Evolutionary conservation across 768 basidiomycete species (phyloP), one percentile per base, ranked within the genome.

Genomic region (Amanita thiersii): DNA sequence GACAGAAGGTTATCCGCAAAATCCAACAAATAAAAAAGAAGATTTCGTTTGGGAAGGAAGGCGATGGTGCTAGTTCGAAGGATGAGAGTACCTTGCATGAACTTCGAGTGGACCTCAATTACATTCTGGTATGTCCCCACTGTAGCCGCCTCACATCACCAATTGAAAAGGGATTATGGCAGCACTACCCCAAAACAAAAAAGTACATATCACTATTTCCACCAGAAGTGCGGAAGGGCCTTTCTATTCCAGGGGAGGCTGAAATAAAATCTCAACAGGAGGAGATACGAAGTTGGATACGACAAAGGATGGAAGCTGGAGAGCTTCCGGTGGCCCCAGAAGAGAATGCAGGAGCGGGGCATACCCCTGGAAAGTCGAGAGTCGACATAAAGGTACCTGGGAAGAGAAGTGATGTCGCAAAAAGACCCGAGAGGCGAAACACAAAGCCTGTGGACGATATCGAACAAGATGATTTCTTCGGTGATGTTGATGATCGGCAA

Each of bases 141-240:
- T 34, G 18, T 18, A 17, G 6, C 9, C 10, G 4, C 17, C 10
- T 11, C 11, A 20, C 18, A 3, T 11, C 28, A 15, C 14, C n/a
- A 20, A 37, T 32, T 18, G n/a, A 15, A 36, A 9, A 43, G 25
- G 19, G n/a, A 6, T 3, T n/a, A 10, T 40, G 18, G 11, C 46
- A 90, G 87, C 77, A 89, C 57, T 91, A 84, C 57, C 88, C 88
- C 4, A 90, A 86, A 59, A 66, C 73, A 8, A 75, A 81, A 54
- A 93, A 89, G 65, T 96, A 97, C 56, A 77, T 96, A 21, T 87
- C 91, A 1, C 70, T 97, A 19, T 93, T 91, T 57, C 89, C 92
- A 4, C 75, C 83, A 0, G 78, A 79, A 52, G 60, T 68, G 5
- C 69, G 77, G 35, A 58, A 67, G 26, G 64, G 61, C 12, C 58